Evolutionary conservation across 805 yeast species (phyloP).

Genomic region (Yarrowia sp.): DNA sequence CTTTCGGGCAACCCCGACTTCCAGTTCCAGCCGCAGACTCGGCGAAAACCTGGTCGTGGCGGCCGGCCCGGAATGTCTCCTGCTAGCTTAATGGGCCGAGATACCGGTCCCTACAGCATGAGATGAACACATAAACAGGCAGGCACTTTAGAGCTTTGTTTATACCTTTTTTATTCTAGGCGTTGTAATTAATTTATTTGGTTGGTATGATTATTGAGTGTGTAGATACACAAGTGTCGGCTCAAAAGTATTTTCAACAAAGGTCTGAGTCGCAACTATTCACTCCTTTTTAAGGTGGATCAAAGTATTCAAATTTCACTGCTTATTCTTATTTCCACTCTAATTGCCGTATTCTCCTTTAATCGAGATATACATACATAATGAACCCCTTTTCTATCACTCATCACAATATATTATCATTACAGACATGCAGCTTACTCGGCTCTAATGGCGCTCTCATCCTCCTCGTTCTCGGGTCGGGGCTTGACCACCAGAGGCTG

Average conservation of each 20-base stretch:
- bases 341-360: too few relatives aligned
- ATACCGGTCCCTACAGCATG: slow-evolving; percentile 42
- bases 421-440: slow-evolving; percentile 39
- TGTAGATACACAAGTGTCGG: background rate
- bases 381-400: background rate
- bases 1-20: slow-evolving; percentile 20
- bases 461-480: slow-evolving; percentile 66
- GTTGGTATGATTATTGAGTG: slow-evolving; percentile 5
- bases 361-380: too few relatives aligned
- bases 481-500: slow-evolving; percentile 86
- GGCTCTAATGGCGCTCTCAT: slow-evolving; percentile 39
- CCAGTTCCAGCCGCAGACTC: slow-evolving; percentile 29
- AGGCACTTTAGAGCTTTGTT: slow-evolving; percentile 21
- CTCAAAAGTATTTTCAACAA: too few relatives aligned
- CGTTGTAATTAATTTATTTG: slow-evolving; percentile 36
- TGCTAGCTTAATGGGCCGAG: slow-evolving; percentile 41
- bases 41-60: slow-evolving; percentile 18
- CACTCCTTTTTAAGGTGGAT: too few relatives aligned
- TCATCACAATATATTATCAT: slow-evolving; percentile 35
- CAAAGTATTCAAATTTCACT: background rate
- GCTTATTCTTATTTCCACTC: background rate
- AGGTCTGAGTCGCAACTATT: too few relatives aligned
- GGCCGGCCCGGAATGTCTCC: slow-evolving; percentile 37
- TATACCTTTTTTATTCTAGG: slow-evolving; percentile 27
- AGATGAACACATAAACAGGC: slow-evolving; percentile 12